Base-by-base conservation (phyloP, 208 protist genomes). In the Leptomonas seymouri region DNA sequence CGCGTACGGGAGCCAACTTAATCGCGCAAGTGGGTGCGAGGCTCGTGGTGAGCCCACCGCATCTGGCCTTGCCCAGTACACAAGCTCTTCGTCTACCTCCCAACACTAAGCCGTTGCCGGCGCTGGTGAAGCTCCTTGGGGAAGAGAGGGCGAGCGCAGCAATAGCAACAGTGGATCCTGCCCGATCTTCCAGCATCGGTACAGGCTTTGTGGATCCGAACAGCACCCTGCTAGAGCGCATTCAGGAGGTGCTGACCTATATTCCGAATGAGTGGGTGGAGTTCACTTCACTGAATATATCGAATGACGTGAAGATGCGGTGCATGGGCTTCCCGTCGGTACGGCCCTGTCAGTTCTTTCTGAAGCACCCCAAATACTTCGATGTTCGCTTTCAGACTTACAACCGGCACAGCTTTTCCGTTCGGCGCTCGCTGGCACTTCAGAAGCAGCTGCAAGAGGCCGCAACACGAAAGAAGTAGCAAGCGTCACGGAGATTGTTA, bases 311-410 rank as follows among this genome's bases (percentile, higher is more conserved):
- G 46, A 82, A 87, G 48, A 68, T 78, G 63, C 64, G 66, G 9
- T 90, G 77, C 72, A 90, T 93, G 82, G 78, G 78, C 27, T 86
- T 82, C 63, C 87, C 87, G 0, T 0, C 3, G 11, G 20, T 68
- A 28, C 76, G 74, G 27, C 75, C 84, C 0, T 60, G 57, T 14
- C 36, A 71, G 5, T 93, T 82, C 70, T 87, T 90, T 53, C 48
- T 78, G 53, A 74, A 73, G 23, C 74, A 93, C 45, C 82, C 87
- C 0, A 76, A 85, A 56, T 89, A 85, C 70, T 93, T 90, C 71
- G 87, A 93, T 8, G 70, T 90, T 1, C 80, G 76, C 18, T 36
- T 74, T 51, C 75, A 84, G 34, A 36, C 51, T 23, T 11, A 18
- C 0, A 16, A 8, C 3, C 46, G 31, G 4, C 57, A 76, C 61